Percentiles rank a stretch among this genome's conserved stretches.
These are phyloP conservation scores for Alnus glutinosa DNA, from an alignment of 306 rosid genomes.

Conservation along the genomic window DNA sequence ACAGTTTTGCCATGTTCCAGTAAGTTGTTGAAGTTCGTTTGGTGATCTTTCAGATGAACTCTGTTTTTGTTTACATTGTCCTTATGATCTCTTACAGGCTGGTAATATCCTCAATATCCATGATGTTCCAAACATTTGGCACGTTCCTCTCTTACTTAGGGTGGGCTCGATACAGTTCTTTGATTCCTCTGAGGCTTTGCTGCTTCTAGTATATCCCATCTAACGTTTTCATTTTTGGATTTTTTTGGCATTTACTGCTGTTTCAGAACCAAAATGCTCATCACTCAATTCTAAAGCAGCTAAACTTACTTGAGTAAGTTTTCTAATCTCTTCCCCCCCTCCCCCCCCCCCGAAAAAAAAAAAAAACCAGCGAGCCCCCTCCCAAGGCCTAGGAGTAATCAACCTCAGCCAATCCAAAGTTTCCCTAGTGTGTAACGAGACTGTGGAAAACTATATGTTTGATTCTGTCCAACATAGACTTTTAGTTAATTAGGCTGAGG, in stretches of 20 bases:
- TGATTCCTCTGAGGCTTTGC: conserved; percentile 27
- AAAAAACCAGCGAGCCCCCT: neutral
- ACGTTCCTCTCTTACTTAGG: conserved; percentile 88
- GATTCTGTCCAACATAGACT: conserved; percentile 7
- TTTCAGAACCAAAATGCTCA: conserved; percentile 93
- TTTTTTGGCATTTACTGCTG: conserved; percentile 20
- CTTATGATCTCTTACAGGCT: conserved; percentile 45
- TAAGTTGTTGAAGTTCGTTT: conserved; percentile 51
- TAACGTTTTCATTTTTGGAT: conserved; percentile 28
- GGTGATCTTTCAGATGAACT: conserved; percentile 27
- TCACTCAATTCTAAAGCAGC: conserved; percentile 80
- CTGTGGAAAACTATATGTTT: conserved; percentile 9
- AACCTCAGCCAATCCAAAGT: conserved; percentile 12
- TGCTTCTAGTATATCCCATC: conserved; percentile 22
- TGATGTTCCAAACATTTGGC: conserved; percentile 99
- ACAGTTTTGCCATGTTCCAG: conserved; percentile 96
- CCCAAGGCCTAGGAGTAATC: conserved; percentile 16
- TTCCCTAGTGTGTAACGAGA: conserved; percentile 11
- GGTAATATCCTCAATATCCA: conserved; percentile 89
- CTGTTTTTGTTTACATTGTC: conserved; percentile 27
- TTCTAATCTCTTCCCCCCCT: conserved; percentile 16
- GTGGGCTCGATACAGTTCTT: conserved; percentile 47
- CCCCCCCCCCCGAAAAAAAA: neutral
- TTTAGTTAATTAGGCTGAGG: conserved; percentile 18
- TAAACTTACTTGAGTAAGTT: conserved; percentile 65